Percentiles rank a stretch among this genome's conserved stretches.
These are phyloP conservation scores for Penicillium sp. DNA, from an alignment of 2,329 filamentous ascomycete species.

Conservation along the genomic window DNA sequence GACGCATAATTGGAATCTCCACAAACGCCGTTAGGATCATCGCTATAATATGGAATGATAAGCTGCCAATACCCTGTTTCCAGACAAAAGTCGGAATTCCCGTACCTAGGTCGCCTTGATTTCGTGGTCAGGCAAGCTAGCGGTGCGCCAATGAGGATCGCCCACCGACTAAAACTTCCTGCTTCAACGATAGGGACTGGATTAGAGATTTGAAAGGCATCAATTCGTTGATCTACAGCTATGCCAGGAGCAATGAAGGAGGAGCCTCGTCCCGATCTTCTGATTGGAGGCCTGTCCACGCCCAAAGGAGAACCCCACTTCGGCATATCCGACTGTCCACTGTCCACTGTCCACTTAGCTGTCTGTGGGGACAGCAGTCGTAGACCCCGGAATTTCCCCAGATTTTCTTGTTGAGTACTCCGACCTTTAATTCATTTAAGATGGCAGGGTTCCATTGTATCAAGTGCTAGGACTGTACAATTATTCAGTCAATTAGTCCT, in stretches of 20 bases:
- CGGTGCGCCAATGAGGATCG: neutral
- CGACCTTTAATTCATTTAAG: neutral
- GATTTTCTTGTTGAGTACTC: neutral
- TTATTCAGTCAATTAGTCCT: neutral
- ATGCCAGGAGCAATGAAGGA: neutral
- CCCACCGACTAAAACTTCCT: neutral
- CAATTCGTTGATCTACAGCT: neutral
- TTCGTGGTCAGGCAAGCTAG: neutral
- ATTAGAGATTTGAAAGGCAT: neutral
- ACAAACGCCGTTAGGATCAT: neutral
- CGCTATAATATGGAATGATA: neutral
- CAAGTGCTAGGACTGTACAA: neutral
- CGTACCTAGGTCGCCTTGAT: neutral
- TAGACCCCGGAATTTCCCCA: neutral
- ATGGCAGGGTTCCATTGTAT: neutral
- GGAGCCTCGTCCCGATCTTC: neutral
- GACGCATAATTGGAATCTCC: neutral
- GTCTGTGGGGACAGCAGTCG: neutral
- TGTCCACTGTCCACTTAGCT: neutral
- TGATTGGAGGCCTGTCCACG: neutral
- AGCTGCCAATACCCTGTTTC: neutral
- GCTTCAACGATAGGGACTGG: neutral
- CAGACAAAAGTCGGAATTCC: neutral
- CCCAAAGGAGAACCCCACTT: neutral
- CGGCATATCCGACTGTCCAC: neutral